These are phyloP conservation scores for Camellia japonica DNA, from an alignment of 148 eudicot species.

Conservation along the genomic window DNA sequence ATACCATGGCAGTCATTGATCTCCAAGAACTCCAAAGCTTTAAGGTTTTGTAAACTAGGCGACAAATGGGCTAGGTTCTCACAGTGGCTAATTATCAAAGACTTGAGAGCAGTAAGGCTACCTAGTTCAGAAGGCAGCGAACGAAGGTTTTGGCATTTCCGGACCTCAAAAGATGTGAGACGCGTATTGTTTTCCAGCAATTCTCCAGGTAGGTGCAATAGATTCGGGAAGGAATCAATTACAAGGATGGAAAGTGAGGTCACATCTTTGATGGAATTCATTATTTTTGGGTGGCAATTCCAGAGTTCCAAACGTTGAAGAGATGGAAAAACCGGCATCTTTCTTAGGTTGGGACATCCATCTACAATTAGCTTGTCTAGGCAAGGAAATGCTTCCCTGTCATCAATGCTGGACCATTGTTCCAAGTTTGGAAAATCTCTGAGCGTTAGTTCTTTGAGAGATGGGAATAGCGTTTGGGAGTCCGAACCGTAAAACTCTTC, in stretches of 20 bases:
- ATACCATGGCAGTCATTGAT: constrained; percentile 11
- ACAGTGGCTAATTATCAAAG: background rate
- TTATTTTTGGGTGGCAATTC: background rate
- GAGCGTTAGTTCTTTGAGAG: constrained; percentile 16
- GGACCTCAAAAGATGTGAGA: constrained; percentile 4
- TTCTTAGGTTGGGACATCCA: constrained; percentile 15
- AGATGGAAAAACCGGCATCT: constrained; percentile 7
- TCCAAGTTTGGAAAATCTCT: constrained; percentile 10
- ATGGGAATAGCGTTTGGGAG: constrained; percentile 4
- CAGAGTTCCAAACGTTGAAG: constrained; percentile 11
- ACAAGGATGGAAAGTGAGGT: constrained; percentile 14
- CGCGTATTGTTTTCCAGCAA: background rate
- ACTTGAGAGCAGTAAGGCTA: background rate
- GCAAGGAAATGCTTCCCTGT: constrained; percentile 9
- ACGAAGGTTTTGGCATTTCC: constrained; percentile 4
- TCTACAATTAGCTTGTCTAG: constrained; percentile 5
- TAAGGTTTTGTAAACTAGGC: background rate
- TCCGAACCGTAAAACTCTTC: constrained; percentile 16
- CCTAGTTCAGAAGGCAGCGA: background rate
- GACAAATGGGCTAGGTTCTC: constrained; percentile 1
- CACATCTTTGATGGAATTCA: constrained; percentile 12
- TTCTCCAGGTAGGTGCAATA: constrained; percentile 11
- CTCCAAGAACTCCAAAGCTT: constrained; percentile 9
- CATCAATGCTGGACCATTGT: constrained; percentile 9
- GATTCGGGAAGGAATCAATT: constrained; percentile 5